Evolutionary conservation across 1,139 yeast genomes (phyloP).

Genomic region (Nadsonia commutata): DNA sequence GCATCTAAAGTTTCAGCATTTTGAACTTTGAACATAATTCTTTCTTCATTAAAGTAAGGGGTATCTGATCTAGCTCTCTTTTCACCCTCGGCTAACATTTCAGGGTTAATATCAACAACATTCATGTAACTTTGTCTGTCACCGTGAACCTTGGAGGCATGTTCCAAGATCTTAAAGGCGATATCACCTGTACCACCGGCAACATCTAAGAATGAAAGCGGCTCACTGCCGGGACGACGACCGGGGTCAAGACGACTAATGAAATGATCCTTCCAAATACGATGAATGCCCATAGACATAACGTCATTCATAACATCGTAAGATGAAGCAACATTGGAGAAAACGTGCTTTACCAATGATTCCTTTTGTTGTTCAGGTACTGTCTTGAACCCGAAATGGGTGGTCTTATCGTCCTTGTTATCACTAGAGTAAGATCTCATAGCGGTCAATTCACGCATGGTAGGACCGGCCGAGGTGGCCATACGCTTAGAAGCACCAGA

Average conservation of each 20-base stretch:
- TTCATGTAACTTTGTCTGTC: conserved; percentile 74
- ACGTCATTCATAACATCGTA: conserved; percentile 97
- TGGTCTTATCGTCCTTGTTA: conserved; percentile 27
- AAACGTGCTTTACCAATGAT: conserved; percentile 69
- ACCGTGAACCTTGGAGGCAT: conserved; percentile 66
- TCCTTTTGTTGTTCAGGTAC: conserved; percentile 76
- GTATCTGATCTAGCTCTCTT: conserved; percentile 41
- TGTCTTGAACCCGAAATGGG: conserved; percentile 88
- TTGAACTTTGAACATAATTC: conserved; percentile 74
- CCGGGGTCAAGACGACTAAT: conserved; percentile 87
- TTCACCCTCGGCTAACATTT: conserved; percentile 89
- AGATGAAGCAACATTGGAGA: conserved; percentile 85
- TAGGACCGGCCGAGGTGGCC: not conserved
- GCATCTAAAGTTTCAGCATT: conserved; percentile 83
- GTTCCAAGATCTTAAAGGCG: conserved; percentile 87
- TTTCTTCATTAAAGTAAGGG: conserved; percentile 31
- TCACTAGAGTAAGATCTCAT: not conserved
- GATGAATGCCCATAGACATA: conserved; percentile 90
- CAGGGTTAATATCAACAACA: conserved; percentile 87
- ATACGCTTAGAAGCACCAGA: not conserved
- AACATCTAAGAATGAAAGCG: conserved; percentile 80
- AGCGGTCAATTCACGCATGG: not conserved
- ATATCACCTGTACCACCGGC: conserved; percentile 99
- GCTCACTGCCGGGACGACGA: conserved; percentile 74
- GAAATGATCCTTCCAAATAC: conserved; percentile 89